A percentile compares a stretch with the other conserved stretches of the same genome.
Evolutionary conservation across 2,329 filamentous ascomycete genomes (phyloP).

Genomic region (Zalaria sp.): DNA sequence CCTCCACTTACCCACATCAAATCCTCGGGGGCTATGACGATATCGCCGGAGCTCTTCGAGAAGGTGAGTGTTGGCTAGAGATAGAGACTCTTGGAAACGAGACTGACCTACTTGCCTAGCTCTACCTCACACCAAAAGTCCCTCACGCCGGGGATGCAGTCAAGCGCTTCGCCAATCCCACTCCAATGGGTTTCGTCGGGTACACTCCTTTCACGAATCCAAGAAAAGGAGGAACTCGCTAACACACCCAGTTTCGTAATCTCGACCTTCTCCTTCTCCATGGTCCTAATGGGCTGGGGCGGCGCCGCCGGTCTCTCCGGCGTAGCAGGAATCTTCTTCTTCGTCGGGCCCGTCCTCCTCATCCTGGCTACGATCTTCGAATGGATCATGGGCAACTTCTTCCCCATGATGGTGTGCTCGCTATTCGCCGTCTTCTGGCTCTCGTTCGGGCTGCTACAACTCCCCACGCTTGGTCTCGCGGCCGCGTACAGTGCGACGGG

Average conservation of each 20-base stretch:
- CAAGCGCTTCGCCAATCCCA: conserved; percentile 15
- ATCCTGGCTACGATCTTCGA: conserved; percentile 35
- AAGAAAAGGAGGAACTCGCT: background rate
- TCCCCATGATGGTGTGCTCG: conserved; percentile 37
- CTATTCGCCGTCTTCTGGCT: conserved; percentile 41
- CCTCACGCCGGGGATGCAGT: conserved; percentile 9
- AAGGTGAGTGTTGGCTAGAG: conserved; percentile 6
- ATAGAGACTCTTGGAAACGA: too few species aligned
- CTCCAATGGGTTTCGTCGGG: conserved; percentile 15
- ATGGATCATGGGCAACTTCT: conserved; percentile 39
- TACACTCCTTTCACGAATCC: background rate
- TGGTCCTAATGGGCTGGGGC: conserved; percentile 26
- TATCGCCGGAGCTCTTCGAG: conserved; percentile 17
- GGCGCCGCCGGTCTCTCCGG: conserved; percentile 21
- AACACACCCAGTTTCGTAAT: conserved; percentile 18
- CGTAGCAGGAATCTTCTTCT: conserved; percentile 25
- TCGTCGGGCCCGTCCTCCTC: conserved; percentile 33
- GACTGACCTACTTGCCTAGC: conserved; percentile 4
- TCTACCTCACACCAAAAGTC: conserved; percentile 13
- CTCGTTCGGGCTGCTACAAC: conserved; percentile 36
- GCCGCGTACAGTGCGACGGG: conserved; percentile 27
- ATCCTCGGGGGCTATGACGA: conserved; percentile 7
- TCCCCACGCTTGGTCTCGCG: conserved; percentile 34
- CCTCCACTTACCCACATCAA: background rate
- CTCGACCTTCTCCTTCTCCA: conserved; percentile 24